Evolutionary conservation across 371 early-diverging fungal species (phyloP), one percentile per base, ranked within the genome.

Genomic region (Mucor sp.): DNA sequence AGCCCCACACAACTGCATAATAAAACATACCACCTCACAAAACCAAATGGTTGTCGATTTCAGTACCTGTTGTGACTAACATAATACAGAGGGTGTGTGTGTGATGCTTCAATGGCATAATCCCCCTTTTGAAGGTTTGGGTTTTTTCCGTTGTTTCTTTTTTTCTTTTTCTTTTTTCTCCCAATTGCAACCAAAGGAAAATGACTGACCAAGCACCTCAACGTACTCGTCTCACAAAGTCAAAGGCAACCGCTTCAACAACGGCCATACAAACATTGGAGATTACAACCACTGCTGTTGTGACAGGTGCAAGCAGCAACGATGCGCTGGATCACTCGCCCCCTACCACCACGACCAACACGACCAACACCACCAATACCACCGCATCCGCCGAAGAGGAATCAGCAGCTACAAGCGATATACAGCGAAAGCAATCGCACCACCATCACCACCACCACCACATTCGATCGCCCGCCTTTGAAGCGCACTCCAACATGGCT

Each of bases 201-300:
- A 73, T 73, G 70, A 43, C 68, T 60, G 70, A 76, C 35, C 74
- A 68, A 68, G 55, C 69, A 58, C 69, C 66, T 39, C 70, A 74
- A 58, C 70, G 67, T 17, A 68, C 78, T 33, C 74, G 76, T 23
- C 60, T 78, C 21, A 66, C 74, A 25, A 74, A 74, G 56, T 77
- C 82, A 14, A 82, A 76, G 47, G 75, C 83, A 27, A 74, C 77
- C 3, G 68, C 75, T 50, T 75, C 79, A 14, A 79, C 75, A 12
- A 72, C 80, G 1, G 76, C 83, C 6, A 63, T 82, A n/a, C 80
- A 82, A 44, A 76, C 80, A 5, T 33, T 82, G 19, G 80, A 82
- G 56, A 78, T 82, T 35, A 82, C 78, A 12, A 82, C 78, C 11
- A 80, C 78, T 32, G 78, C 82, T 12, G 75, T 82, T 6, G 77